These are phyloP conservation scores for Pyricularia sp. DNA, from an alignment of 2,329 filamentous ascomycete species.

Conservation along the genomic window DNA sequence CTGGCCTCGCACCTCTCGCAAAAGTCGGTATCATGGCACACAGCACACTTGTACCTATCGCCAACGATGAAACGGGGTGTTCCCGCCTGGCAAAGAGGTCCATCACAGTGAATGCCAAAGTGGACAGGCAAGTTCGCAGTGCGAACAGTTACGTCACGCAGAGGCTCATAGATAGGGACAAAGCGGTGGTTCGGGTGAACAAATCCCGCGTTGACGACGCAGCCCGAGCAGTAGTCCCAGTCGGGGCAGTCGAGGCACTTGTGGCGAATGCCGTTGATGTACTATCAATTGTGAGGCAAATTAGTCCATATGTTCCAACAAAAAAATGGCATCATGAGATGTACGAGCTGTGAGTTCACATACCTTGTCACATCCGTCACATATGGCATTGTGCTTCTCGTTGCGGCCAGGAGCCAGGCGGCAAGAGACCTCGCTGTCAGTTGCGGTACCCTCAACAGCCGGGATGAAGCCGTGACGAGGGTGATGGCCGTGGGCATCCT, in stretches of 20 bases:
- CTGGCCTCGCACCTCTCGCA: conserved; percentile 89
- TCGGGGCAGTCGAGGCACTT: conserved; percentile 97
- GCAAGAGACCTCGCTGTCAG: conserved; percentile 52
- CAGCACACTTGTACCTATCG: conserved; percentile 90
- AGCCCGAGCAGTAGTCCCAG: conserved; percentile 87
- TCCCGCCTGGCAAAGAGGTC: conserved; percentile 66
- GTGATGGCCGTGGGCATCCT: conserved; percentile 78
- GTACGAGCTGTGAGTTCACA: not conserved
- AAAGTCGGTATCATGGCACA: conserved; percentile 92
- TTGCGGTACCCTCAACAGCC: conserved; percentile 51
- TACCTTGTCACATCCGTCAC: conserved; percentile 77
- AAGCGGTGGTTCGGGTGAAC: conserved; percentile 82
- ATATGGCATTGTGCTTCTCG: conserved; percentile 76
- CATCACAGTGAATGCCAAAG: conserved; percentile 87
- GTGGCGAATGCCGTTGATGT: conserved; percentile 81
- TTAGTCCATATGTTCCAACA: not conserved
- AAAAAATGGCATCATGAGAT: not conserved
- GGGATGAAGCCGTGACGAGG: conserved; percentile 74
- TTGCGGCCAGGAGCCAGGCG: conserved; percentile 75
- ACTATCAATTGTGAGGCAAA: conserved; percentile 21
- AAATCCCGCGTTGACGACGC: conserved; percentile 55
- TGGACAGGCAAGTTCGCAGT: conserved; percentile 46
- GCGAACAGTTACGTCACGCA: conserved; percentile 9
- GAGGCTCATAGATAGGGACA: conserved; percentile 68
- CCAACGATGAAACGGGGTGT: conserved; percentile 69